A percentile compares a stretch with the other conserved stretches of the same genome.
Conservation (phyloP, 352 stramenopile species). For the Paralagenidium karlingii region DNA sequence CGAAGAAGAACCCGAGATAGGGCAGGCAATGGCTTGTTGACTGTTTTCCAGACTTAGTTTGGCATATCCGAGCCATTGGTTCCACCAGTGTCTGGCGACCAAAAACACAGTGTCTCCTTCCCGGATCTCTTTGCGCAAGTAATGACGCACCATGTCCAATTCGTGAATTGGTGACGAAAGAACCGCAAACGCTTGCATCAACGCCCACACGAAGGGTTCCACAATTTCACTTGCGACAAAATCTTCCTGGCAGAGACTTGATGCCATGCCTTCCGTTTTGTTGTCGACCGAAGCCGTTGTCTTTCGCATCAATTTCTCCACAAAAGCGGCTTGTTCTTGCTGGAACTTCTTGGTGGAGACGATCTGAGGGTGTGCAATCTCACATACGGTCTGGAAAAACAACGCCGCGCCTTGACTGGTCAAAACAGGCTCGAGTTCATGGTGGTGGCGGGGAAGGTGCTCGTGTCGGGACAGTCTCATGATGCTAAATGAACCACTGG, state of each 20-base stretch:
- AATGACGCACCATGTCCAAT: slow-evolving; percentile 16
- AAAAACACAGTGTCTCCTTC: slow-evolving; percentile 34
- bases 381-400: too few relatives aligned
- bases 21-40: not conserved
- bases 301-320: too few relatives aligned
- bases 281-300: slow-evolving; percentile 5
- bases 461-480: too few relatives aligned
- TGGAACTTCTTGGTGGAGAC: too few relatives aligned
- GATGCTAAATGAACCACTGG: too few relatives aligned
- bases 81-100: slow-evolving; percentile 40
- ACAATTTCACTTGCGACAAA: slow-evolving; percentile 14
- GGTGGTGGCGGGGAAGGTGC: too few relatives aligned
- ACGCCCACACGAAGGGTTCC: slow-evolving; percentile 21
- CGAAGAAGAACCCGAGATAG: slow-evolving; percentile 5
- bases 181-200: slow-evolving; percentile 48
- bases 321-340: too few relatives aligned
- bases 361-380: too few relatives aligned
- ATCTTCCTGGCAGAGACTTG: slow-evolving; percentile 8
- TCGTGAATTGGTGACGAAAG: slow-evolving; percentile 28
- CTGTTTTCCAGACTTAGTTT: slow-evolving; percentile 1
- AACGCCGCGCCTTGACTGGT: too few relatives aligned
- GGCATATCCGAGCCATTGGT: slow-evolving; percentile 27
- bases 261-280: slow-evolving; percentile 8
- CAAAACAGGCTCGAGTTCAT: too few relatives aligned
- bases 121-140: slow-evolving; percentile 21